Evolutionary conservation across 2,329 filamentous ascomycete species (phyloP), one percentile per base, ranked within the genome.

Genomic region (Aureobasidium namibiae): DNA sequence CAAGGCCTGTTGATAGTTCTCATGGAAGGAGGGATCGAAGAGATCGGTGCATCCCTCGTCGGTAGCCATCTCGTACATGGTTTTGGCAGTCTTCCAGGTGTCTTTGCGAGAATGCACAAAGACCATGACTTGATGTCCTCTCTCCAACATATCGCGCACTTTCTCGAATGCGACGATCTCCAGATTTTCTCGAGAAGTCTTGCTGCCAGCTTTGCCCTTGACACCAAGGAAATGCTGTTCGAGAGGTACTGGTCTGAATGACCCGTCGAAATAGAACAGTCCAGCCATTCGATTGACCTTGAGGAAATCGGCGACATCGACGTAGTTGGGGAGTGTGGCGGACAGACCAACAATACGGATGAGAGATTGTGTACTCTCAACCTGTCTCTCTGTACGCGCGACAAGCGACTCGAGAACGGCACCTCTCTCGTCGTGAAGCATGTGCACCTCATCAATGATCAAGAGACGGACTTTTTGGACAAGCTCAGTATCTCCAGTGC

Each of bases 361-460:
- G 49, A 99, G 80, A 1, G 91, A 96, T 72, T 99, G 94, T 0
- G 94, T 99, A 72, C 92, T 96, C 74, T 99, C 95, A 0, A 99
- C 95, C 69, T 99, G 94, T 63, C 94, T 82, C 75, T 97, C 88
- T 0, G 95, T 99, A 67, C 94, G 84, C 11, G 94, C 94, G 16
- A 99, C 95, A 23, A 99, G 80, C 6, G 92, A 96, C 70, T 99
- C 94, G 29, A 99, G 81, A 0, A 99, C 95, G 13, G 95, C 91
- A 68, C 94, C 94, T 71, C 94, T 86, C 73, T 97, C 94, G 71
- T 99, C 94, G 68, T 99, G 95, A 67, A 99, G 86, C 95, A 99
- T 99, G 70, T 99, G 94, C 1, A 99, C 94, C 75, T 99, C 94
- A 72, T 99, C 94, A 63, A 99, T 97, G 67, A 99, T 97, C 61